Conservation (phyloP, 345 rosid species). For the Lenwebbia sp. region DNA sequence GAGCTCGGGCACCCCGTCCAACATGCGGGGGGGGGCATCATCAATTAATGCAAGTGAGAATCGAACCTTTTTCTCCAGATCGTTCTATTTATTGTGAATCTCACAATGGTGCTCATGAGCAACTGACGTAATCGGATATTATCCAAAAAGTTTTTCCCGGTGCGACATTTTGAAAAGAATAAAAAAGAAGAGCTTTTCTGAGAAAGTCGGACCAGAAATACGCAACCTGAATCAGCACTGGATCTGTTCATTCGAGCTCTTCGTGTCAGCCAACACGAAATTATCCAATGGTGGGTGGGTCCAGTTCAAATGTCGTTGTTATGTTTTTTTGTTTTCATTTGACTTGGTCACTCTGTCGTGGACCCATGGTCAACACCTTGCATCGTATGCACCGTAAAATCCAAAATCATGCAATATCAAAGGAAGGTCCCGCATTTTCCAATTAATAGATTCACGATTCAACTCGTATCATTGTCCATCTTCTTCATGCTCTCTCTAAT, state of each 20-base stretch:
- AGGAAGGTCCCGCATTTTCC: not conserved
- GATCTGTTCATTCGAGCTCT: not conserved
- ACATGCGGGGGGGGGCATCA: not conserved
- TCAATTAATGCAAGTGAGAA: not conserved
- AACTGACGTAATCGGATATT: not conserved
- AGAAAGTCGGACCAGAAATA: not conserved
- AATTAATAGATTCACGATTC: not conserved
- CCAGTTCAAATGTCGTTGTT: not conserved
- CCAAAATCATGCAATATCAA: not conserved
- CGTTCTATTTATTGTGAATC: not conserved
- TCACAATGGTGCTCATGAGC: not conserved
- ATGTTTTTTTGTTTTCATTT: not conserved
- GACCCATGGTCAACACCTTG: not conserved
- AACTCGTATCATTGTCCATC: not conserved
- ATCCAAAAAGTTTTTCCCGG: not conserved
- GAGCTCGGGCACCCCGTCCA: not conserved
- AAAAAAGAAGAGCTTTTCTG: not conserved
- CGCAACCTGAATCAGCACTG: not conserved
- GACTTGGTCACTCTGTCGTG: not conserved
- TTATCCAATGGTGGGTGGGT: not conserved
- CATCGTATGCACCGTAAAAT: not conserved
- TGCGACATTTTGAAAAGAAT: not conserved
- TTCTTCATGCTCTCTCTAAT: not conserved
- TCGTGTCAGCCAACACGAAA: not conserved
- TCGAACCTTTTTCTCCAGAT: not conserved